Evolutionary conservation across 1,139 yeast species (phyloP), one percentile per base, ranked within the genome.

Genomic region (Zygoascus sp.): DNA sequence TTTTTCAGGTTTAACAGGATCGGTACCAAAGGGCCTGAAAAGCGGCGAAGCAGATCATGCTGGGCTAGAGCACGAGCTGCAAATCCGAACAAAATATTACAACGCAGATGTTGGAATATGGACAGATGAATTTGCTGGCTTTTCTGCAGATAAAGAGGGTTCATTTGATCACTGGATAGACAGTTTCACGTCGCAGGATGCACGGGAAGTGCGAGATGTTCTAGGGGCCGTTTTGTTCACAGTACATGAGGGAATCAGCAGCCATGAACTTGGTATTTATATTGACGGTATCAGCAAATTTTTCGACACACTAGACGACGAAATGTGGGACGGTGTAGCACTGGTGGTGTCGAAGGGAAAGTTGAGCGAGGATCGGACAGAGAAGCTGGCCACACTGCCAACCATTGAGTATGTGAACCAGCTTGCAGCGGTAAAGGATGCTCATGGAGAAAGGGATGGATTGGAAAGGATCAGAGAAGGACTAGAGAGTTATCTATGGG

Each of bases 181-280:
- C 2, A 70, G 67, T 19, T 69, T 74, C 46, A 19, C 53, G 3
- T 52, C 66, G 1, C 59, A 53, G 0, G 73, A 66, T 32, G 71
- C 74, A 28, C 48, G 44, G 20, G 75, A 70, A 42, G 65, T 74
- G 6, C 57, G 77, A 5, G 71, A 70, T 16, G 69, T 59, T 3
- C 49, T 74, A 2, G 69, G 66, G 8, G 70, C 72, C 3, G 51
- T 73, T 8, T 57, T 73, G 2, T 55, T 67, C 41, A 67, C 74
- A 0, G 57, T 70, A 27, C 62, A 53, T 15, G 52, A 50, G 2
- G 16, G 22, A 20, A 17, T 23, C 4, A 16, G 32, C 2, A 38
- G 21, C 5, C 7, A 23, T 13, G 17, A 41, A 11, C 45, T 47
- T 19, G 28, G 37, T 19, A 44, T 40, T 2, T 56, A 52, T 13